Base-by-base conservation (phyloP, 1,284 basidiomycete species). In the Cystobasidium slooffiae region DNA sequence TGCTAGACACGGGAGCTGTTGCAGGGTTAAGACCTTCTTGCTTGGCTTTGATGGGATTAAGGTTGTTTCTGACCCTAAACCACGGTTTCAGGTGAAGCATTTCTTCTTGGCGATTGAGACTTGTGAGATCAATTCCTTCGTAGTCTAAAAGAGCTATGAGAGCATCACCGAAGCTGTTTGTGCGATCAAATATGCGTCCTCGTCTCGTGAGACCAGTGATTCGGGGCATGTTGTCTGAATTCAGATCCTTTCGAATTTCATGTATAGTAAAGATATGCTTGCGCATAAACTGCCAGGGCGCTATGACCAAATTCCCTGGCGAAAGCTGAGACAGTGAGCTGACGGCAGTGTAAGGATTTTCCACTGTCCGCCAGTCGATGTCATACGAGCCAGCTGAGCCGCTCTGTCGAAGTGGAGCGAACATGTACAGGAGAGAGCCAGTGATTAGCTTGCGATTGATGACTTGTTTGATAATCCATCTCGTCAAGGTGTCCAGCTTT, bases 351-450 rank as follows among this genome's bases (percentile, higher is more conserved):
- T 76, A 77, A 0, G 76, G 74, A 20, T 44, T 8, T 0, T 75
- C 63, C 20, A 79, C 53, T 0, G 47, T 3, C 3, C 7, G 10
- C 75, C 76, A 77, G 43, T 80, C 79, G 58, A 80, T 52, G 0
- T 72, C 47, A n/a, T 52, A 70, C 7, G 18, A n/a, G 9, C 22
- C 31, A 5, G 24, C 9, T 22, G 22, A 14, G 5, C 5, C 24
- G 39, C 2, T 31, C 31, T 52, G 22, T 7, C 39, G 31, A 74
- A 66, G 0, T 70, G 77, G n/a, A 43, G 58, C 75, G 66, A 79
- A 10, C 76, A 68, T 41, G 41, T 68, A 74, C 3, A 74, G 55
- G 9, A 73, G 18, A n/a, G 62, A 51, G 41, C 70, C 74, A 46
- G 68, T 43, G 10, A 39, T 53, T 39, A 77, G 20, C 6, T 67